A percentile compares a stretch with the other conserved stretches of the same genome.
Conservation (phyloP, 345 rosid genomes). For the Acer yangbiense region DNA sequence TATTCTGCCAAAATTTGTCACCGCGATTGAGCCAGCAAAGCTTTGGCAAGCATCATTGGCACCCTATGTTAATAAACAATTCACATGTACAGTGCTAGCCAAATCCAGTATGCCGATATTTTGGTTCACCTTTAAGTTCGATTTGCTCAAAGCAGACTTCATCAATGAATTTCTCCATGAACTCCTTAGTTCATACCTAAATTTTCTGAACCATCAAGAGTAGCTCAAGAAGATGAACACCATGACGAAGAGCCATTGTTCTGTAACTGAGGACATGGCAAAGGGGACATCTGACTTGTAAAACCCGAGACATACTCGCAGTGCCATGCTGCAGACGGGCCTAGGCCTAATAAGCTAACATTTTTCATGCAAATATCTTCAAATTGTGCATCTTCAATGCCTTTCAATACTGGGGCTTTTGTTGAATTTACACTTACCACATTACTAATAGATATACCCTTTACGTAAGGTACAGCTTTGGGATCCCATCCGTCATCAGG, state of each 20-base stretch:
- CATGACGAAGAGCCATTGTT: conserved; percentile 40
- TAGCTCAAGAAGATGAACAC: conserved; percentile 38
- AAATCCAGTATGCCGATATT: neutral
- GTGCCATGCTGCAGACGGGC: conserved; percentile 57
- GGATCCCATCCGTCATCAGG: conserved; percentile 88
- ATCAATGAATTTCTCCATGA: neutral
- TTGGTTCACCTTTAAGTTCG: conserved; percentile 1
- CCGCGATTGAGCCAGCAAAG: neutral
- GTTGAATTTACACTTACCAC: conserved; percentile 71
- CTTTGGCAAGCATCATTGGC: neutral
- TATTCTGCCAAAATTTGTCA: neutral
- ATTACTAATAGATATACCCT: conserved; percentile 63
- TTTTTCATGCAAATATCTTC: conserved; percentile 78
- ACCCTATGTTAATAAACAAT: neutral
- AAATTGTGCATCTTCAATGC: conserved; percentile 66
- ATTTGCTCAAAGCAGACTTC: conserved; percentile 9
- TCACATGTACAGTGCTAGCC: neutral
- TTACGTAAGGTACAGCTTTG: conserved; percentile 71
- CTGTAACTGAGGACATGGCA: conserved; percentile 70
- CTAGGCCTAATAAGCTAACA: conserved; percentile 60
- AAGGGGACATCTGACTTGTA: conserved; percentile 54
- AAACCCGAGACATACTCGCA: conserved; percentile 84
- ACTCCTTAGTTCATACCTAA: neutral
- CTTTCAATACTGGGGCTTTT: conserved; percentile 71
- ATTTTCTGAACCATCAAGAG: neutral